Conservation (phyloP, 2,329 filamentous ascomycete genomes). For the Nectriaceae sp. region DNA sequence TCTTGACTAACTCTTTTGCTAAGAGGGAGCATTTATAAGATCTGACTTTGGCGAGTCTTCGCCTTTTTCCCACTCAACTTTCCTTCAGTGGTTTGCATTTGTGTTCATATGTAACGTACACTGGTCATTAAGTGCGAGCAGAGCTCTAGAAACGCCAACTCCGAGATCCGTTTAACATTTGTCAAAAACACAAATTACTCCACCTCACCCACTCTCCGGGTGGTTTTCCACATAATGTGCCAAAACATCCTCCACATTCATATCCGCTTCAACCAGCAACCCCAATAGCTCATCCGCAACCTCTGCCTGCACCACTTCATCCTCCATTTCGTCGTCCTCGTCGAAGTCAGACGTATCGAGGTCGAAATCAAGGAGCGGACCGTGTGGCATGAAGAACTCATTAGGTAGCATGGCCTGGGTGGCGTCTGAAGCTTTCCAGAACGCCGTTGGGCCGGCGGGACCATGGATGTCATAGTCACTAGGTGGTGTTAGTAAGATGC, state of each 20-base stretch:
- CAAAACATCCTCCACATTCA: slow-evolving; percentile 16
- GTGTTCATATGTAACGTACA: too few relatives aligned
- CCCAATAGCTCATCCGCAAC: slow-evolving; percentile 15
- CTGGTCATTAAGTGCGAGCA: too few relatives aligned
- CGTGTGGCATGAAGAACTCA: slow-evolving; percentile 33
- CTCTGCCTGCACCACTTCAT: slow-evolving; percentile 27
- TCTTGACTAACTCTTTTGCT: background rate
- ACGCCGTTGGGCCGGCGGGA: slow-evolving; percentile 73
- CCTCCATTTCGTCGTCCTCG: slow-evolving; percentile 24
- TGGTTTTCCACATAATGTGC: background rate
- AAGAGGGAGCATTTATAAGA: background rate
- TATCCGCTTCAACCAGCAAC: slow-evolving; percentile 20
- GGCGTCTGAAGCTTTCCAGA: slow-evolving; percentile 66
- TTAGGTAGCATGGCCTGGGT: slow-evolving; percentile 33
- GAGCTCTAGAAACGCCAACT: too few relatives aligned
- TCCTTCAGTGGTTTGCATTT: too few relatives aligned
- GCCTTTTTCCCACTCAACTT: slow-evolving; percentile 4
- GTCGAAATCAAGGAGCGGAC: slow-evolving; percentile 17
- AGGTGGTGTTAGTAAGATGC: background rate
- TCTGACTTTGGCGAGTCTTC: slow-evolving; percentile 3
- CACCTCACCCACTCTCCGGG: background rate
- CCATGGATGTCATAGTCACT: slow-evolving; percentile 68
- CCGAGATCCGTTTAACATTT: too few relatives aligned
- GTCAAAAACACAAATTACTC: background rate
- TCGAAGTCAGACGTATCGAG: slow-evolving; percentile 18